These are phyloP conservation scores for Betula pendula DNA, from an alignment of 306 rosid species.

Conservation along the genomic window DNA sequence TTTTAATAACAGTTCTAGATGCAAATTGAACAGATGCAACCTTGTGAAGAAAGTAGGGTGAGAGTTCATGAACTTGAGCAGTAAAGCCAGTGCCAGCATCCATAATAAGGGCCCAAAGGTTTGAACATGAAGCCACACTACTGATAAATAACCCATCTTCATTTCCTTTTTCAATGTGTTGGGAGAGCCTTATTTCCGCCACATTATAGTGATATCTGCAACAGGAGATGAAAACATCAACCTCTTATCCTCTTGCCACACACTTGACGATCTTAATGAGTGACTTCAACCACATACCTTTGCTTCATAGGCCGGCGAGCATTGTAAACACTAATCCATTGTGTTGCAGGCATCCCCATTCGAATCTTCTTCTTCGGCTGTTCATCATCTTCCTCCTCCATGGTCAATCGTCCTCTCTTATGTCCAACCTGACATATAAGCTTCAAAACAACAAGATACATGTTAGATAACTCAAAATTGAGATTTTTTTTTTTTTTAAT, in stretches of 20 bases:
- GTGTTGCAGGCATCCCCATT: slow-evolving; percentile 78
- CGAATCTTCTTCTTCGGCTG: slow-evolving; percentile 85
- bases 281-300: slow-evolving; percentile 47
- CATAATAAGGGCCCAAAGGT: slow-evolving; percentile 94
- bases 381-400: slow-evolving; percentile 70
- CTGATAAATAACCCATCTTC: slow-evolving; percentile 87
- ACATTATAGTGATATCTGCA: slow-evolving; percentile 93
- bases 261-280: neutral
- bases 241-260: neutral
- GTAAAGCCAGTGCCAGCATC: slow-evolving; percentile 93
- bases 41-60: slow-evolving; percentile 79
- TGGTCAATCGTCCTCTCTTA: slow-evolving; percentile 67
- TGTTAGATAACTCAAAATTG: slow-evolving; percentile 22
- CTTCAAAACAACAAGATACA: slow-evolving; percentile 38
- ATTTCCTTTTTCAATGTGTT: slow-evolving; percentile 83
- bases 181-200: slow-evolving; percentile 69
- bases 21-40: slow-evolving; percentile 29
- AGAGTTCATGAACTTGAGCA: slow-evolving; percentile 77
- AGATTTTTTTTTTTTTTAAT: neutral
- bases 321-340: slow-evolving; percentile 89
- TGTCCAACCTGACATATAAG: slow-evolving; percentile 64
- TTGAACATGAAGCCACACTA: slow-evolving; percentile 61
- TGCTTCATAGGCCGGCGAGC: slow-evolving; percentile 88
- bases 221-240: slow-evolving; percentile 23
- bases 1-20: neutral